Evolutionary conservation across 306 rosid species (phyloP).

Genomic region (Casuarina equisetifolia): DNA sequence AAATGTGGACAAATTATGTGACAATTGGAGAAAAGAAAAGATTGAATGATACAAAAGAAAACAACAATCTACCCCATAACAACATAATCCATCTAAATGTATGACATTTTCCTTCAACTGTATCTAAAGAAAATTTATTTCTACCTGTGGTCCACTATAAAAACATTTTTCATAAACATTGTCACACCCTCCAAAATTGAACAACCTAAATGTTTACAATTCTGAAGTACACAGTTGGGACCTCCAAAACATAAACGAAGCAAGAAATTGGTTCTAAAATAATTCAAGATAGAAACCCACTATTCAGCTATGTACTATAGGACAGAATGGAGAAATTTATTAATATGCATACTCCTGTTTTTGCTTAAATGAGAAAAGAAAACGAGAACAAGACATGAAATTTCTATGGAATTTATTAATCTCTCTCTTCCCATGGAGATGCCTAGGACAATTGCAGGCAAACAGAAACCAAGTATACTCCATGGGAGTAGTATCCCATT

Average conservation of each 20-base stretch:
- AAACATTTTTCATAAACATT: not conserved
- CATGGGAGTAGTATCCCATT: not conserved
- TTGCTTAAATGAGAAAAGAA: not conserved
- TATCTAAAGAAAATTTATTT: not conserved
- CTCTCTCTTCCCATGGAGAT: not conserved
- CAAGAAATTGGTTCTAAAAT: not conserved
- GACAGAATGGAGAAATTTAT: conserved; percentile 16
- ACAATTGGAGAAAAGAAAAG: not conserved
- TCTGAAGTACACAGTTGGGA: not conserved
- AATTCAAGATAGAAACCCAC: not conserved
- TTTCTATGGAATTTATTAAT: not conserved
- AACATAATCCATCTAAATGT: not conserved
- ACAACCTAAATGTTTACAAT: not conserved
- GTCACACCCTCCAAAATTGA: not conserved
- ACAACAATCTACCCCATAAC: not conserved
- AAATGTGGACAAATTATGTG: not conserved
- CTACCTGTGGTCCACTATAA: not conserved
- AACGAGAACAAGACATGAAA: not conserved
- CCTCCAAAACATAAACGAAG: not conserved
- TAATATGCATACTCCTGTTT: not conserved
- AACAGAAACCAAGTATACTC: not conserved
- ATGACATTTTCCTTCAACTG: not conserved
- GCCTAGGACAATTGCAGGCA: not conserved
- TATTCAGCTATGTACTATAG: not conserved
- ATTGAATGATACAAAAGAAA: not conserved